Percentiles rank a stretch among this genome's conserved stretches.
phyloP scores from a whole-genome alignment of 305 asterid species.

The Rubia peregrina region DNA sequence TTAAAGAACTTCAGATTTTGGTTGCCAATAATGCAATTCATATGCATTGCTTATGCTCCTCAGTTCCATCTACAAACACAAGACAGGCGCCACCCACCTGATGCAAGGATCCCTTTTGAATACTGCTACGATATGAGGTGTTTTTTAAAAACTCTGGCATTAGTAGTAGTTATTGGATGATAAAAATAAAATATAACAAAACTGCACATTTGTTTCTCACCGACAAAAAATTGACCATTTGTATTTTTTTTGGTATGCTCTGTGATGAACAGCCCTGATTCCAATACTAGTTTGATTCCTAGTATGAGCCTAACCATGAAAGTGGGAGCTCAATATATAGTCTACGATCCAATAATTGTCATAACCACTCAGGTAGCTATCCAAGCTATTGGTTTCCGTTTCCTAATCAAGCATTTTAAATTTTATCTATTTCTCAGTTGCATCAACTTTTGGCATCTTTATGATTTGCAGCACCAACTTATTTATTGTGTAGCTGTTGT shows the following conservation, averaged over 20 bases:
- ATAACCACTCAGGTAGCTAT: conserved; percentile 49
- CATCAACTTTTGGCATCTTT: neutral
- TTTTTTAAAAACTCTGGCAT: conserved; percentile 6
- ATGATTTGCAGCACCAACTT: conserved; percentile 47
- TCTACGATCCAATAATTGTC: conserved; percentile 62
- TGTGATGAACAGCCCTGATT: conserved; percentile 42
- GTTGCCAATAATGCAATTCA: neutral
- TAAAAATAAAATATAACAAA: too few species aligned
- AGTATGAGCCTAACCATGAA: conserved; percentile 57
- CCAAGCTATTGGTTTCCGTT: conserved; percentile 8
- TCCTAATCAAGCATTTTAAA: neutral
- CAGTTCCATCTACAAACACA: conserved; percentile 57
- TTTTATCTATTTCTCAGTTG: neutral
- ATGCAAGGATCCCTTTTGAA: conserved; percentile 64
- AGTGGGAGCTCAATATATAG: conserved; percentile 60
- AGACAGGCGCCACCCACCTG: conserved; percentile 43
- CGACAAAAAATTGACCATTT: neutral
- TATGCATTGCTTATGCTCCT: conserved; percentile 7
- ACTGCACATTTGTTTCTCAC: neutral
- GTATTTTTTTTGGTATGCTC: conserved; percentile 9
- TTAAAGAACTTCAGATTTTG: too few species aligned
- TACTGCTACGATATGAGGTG: conserved; percentile 77
- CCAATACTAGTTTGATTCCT: conserved; percentile 64
- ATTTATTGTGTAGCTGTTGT: conserved; percentile 72
- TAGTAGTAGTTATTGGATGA: neutral